These are phyloP conservation scores for Raffaelea arxii DNA, from an alignment of 2,329 filamentous ascomycete species.

Conservation along the genomic window DNA sequence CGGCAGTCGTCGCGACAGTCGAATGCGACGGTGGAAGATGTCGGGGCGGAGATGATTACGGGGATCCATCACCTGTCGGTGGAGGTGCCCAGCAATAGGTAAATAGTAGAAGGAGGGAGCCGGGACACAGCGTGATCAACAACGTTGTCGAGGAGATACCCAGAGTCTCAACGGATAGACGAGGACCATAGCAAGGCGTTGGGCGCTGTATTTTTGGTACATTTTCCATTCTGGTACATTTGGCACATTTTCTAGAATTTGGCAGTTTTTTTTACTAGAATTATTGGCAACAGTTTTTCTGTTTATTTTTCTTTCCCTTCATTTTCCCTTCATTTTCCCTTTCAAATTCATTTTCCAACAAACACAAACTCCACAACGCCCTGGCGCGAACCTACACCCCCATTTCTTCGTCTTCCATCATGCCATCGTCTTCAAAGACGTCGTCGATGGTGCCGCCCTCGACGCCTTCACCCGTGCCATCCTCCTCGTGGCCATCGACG, in stretches of 20 bases:
- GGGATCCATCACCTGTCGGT: conserved; percentile 45
- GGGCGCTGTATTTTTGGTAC: conserved; percentile 6
- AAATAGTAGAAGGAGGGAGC: conserved; percentile 16
- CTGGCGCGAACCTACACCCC: conserved; percentile 17
- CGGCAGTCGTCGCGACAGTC: conserved; percentile 2
- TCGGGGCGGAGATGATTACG: conserved; percentile 48
- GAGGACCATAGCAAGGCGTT: conserved; percentile 13
- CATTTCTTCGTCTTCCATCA: conserved; percentile 26
- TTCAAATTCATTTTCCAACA: too few species aligned
- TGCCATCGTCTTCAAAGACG: conserved; percentile 24
- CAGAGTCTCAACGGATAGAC: background rate
- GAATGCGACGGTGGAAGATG: conserved; percentile 29
- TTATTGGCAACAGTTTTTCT: background rate
- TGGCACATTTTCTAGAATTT: background rate
- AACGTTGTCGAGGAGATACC: background rate
- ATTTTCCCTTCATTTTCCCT: background rate
- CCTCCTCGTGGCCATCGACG: conserved; percentile 42
- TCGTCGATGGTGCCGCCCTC: conserved; percentile 45
- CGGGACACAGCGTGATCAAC: background rate
- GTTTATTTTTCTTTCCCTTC: background rate
- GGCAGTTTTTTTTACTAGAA: background rate
- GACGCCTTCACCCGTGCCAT: conserved; percentile 43
- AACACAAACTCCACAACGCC: too few species aligned
- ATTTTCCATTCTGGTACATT: too few species aligned
- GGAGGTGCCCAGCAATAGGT: conserved; percentile 18